Percentiles rank a stretch among this genome's conserved stretches.
phyloP scores from a whole-genome alignment of 2,329 filamentous ascomycete genomes.

The Tolypocladium nubicola region DNA sequence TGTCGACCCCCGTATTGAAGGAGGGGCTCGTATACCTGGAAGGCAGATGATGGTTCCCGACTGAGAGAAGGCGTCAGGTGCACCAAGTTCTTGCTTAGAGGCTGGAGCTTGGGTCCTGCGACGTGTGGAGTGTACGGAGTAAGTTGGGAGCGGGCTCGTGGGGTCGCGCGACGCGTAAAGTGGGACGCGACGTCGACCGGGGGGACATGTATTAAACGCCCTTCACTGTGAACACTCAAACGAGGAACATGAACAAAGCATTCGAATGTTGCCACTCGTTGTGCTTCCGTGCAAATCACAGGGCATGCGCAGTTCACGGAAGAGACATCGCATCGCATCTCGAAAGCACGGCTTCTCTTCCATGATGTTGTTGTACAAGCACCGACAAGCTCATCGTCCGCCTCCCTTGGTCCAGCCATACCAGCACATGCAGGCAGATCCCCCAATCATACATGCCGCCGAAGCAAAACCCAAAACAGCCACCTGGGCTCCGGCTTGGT shows the following conservation, averaged over 20 bases:
- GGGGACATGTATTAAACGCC: no score
- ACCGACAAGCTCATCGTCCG: neutral
- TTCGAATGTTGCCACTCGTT: no score
- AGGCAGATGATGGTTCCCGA: neutral
- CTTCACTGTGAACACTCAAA: no score
- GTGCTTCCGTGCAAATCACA: no score
- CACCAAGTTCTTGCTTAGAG: neutral
- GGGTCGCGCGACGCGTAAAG: conserved; percentile 1
- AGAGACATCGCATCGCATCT: neutral
- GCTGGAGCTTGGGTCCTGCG: neutral
- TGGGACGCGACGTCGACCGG: neutral
- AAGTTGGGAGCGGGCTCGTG: neutral
- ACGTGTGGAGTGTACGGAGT: neutral
- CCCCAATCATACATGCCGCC: neutral
- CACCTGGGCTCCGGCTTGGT: neutral
- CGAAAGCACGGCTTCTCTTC: neutral
- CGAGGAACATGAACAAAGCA: no score
- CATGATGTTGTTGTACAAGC: neutral
- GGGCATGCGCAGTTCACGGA: neutral
- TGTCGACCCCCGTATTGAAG: neutral
- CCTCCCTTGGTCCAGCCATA: neutral
- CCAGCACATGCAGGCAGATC: neutral
- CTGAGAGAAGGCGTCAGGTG: neutral
- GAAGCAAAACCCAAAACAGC: neutral
- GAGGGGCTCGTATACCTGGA: neutral